phyloP scores from a whole-genome alignment of 805 yeast species.

The Zygotorulaspora chibaensis region DNA sequence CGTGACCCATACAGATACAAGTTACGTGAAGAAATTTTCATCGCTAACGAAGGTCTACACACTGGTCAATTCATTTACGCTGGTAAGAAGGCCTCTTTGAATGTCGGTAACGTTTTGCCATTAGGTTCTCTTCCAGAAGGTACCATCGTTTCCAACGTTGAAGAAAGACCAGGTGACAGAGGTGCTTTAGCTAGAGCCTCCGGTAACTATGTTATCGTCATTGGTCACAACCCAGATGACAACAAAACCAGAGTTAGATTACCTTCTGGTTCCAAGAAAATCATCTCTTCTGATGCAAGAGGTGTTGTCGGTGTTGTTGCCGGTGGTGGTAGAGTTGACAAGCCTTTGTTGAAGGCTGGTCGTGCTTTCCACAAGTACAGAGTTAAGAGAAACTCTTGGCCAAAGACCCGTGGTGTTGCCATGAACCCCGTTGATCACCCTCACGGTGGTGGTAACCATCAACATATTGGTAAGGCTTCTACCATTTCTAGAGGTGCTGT shows the following conservation, averaged over 20 bases:
- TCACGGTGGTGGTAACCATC: slow-evolving; percentile 99
- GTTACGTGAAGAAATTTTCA: slow-evolving; percentile 96
- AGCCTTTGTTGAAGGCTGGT: slow-evolving; percentile 99
- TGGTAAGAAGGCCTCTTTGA: slow-evolving; percentile 96
- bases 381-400: slow-evolving; percentile 99
- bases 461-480: slow-evolving; percentile 99
- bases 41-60: slow-evolving; percentile 99
- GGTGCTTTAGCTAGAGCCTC: slow-evolving; percentile 99
- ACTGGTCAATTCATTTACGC: slow-evolving; percentile 99
- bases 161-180: slow-evolving; percentile 98
- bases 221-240: slow-evolving; percentile 99
- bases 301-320: slow-evolving; percentile 99
- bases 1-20: slow-evolving; percentile 99
- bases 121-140: slow-evolving; percentile 98
- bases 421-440: slow-evolving; percentile 99
- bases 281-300: slow-evolving; percentile 92
- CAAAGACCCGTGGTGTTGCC: slow-evolving; percentile 99
- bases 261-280: slow-evolving; percentile 98
- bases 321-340: slow-evolving; percentile 99
- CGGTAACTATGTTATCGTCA: slow-evolving; percentile 98
- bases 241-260: slow-evolving; percentile 98
- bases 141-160: slow-evolving; percentile 97
- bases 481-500: slow-evolving; percentile 99
- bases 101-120: slow-evolving; percentile 96
- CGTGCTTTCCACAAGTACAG: slow-evolving; percentile 99